A percentile compares a stretch with the other conserved stretches of the same genome.
phyloP scores from a whole-genome alignment of 495 filamentous ascomycete species.

The Neurospora sp. region DNA sequence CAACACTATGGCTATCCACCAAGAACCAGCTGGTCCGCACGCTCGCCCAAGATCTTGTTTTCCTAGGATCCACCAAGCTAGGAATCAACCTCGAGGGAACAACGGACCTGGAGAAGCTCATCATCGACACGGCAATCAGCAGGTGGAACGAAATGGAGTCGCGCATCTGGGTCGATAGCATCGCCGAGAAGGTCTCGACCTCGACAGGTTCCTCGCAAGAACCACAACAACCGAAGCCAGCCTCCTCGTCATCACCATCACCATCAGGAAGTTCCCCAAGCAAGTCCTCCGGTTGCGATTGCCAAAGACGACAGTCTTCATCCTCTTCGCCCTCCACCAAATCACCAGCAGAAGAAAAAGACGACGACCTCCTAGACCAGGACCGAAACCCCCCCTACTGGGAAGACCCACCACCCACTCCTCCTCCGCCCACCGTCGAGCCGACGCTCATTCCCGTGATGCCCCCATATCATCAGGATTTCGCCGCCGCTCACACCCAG shows the following conservation, averaged over 20 bases:
- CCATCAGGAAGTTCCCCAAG: background rate
- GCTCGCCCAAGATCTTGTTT: slow-evolving; percentile 26
- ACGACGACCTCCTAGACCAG: background rate
- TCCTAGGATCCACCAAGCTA: slow-evolving; percentile 17
- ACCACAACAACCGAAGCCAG: background rate
- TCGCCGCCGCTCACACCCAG: background rate
- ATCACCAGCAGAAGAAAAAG: background rate
- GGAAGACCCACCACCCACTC: slow-evolving; percentile 4
- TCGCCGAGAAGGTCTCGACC: background rate
- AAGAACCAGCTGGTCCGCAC: slow-evolving; percentile 27
- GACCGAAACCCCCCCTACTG: slow-evolving; percentile 1
- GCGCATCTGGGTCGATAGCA: slow-evolving; percentile 15
- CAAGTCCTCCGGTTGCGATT: background rate
- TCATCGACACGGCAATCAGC: slow-evolving; percentile 19
- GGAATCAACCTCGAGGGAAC: slow-evolving; percentile 21
- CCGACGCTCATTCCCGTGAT: background rate
- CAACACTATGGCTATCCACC: slow-evolving; percentile 25
- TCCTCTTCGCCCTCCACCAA: background rate
- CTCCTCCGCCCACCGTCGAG: background rate
- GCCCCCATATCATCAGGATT: background rate
- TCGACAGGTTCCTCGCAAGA: background rate
- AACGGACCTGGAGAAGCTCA: slow-evolving; percentile 17
- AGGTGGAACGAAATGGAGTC: slow-evolving; percentile 23
- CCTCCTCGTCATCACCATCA: background rate
- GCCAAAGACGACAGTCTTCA: background rate